Evolutionary conservation across 1,284 basidiomycete genomes (phyloP).

Genomic region (Trametes sp.): DNA sequence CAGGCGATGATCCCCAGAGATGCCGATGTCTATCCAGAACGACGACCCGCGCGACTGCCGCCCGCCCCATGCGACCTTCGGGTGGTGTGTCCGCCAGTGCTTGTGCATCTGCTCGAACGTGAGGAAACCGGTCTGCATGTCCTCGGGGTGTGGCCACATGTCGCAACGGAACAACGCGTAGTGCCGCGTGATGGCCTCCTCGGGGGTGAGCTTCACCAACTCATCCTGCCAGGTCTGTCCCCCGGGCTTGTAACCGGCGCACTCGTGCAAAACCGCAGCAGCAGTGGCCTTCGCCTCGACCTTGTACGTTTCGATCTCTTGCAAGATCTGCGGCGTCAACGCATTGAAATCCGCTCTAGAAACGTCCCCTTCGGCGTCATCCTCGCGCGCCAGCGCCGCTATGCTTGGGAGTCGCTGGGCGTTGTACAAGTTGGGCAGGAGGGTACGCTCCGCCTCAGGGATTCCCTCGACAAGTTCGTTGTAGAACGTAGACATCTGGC

Average conservation of each 20-base stretch:
- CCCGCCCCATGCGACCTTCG: background rate
- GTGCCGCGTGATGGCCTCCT: background rate
- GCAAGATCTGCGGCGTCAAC: background rate
- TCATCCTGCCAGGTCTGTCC: background rate
- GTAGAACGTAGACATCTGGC: background rate
- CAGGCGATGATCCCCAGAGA: background rate
- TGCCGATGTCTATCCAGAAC: background rate
- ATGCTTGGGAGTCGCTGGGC: background rate
- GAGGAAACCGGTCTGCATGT: background rate
- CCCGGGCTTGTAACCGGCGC: background rate
- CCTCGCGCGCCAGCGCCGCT: background rate
- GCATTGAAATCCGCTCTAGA: background rate
- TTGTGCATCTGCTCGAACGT: slow-evolving; percentile 10
- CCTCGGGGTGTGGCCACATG: background rate
- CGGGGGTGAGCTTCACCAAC: background rate
- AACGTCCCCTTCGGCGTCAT: background rate
- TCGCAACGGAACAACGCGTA: background rate
- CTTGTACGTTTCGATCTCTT: background rate
- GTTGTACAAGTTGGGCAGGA: slow-evolving; percentile 1
- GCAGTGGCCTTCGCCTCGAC: background rate
- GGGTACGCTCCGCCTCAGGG: background rate
- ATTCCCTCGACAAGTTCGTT: background rate
- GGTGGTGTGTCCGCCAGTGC: slow-evolving; percentile 20
- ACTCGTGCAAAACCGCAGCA: background rate
- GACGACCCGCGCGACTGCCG: background rate